phyloP scores from a whole-genome alignment of 805 yeast genomes.

The Barnettozyma salicaria region DNA sequence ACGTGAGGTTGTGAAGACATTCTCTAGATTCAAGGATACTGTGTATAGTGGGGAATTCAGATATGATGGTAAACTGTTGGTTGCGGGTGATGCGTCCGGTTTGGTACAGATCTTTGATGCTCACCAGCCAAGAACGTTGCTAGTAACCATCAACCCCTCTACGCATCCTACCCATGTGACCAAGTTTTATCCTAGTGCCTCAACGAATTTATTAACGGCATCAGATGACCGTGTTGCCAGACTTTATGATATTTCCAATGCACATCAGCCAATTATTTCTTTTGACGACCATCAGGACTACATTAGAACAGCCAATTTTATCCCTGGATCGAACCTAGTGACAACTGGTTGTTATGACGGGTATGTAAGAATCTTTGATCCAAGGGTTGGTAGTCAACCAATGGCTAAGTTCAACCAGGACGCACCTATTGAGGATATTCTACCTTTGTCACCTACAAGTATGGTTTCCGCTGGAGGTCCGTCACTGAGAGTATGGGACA shows the following conservation, averaged over 20 bases:
- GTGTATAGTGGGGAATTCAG: constrained; percentile 91
- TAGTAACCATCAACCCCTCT: constrained; percentile 78
- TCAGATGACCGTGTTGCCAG: constrained; percentile 87
- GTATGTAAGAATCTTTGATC: constrained; percentile 72
- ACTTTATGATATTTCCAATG: constrained; percentile 80
- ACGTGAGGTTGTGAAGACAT: constrained; percentile 82
- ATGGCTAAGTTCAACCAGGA: constrained; percentile 63
- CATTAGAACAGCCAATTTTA: constrained; percentile 72
- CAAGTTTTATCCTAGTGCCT: constrained; percentile 75
- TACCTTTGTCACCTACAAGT: constrained; percentile 64
- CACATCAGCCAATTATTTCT: constrained; percentile 62
- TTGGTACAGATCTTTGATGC: constrained; percentile 87
- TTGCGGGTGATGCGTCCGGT: constrained; percentile 95
- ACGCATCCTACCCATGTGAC: constrained; percentile 90
- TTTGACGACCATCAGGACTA: constrained; percentile 81
- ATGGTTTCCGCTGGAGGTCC: constrained; percentile 80
- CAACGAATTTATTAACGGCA: constrained; percentile 75
- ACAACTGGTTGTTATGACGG: constrained; percentile 96
- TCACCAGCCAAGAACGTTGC: constrained; percentile 64
- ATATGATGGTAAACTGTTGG: constrained; percentile 82
- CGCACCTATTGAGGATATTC: constrained; percentile 80
- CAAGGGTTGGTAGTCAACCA: constrained; percentile 53
- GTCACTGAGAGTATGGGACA: constrained; percentile 84
- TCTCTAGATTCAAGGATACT: constrained; percentile 81
- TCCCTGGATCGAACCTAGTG: constrained; percentile 76